Base-by-base conservation (phyloP, 371 early-diverging fungal species). In the Blakeslea trispora region DNA sequence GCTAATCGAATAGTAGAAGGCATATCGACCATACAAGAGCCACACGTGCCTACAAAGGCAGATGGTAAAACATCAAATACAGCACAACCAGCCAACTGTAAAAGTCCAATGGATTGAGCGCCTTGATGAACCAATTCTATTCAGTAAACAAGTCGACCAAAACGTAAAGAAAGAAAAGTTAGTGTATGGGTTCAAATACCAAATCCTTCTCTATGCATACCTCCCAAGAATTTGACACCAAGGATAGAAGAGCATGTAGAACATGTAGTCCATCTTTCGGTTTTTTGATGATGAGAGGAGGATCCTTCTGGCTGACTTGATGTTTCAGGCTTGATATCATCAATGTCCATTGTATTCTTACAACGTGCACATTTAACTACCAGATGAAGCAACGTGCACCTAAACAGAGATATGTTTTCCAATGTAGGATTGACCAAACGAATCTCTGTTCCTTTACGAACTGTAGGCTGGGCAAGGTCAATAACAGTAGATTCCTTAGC, bases 331-430 rank as follows among this genome's bases (percentile, higher is more conserved):
- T 68, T 17, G 4, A 90, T 68, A 21, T 82, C 76, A 17, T 76
- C 77, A 4, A 89, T 53, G 41, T 85, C 85, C 0, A 78, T 64
- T 0, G 74, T 72, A 18, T 72, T 55, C 59, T 89, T 92, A 79
- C 94, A 94, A 1, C 91, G 79, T 3, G 56, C 63, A 57, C 95
- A 95, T 18, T 84, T 82, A 13, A 91, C 85, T 6, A 81, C 40
- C 5, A 94, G 35, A 47, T 75, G 79, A 8, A 93, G 77, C 1
- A 74, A 63, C 10, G 69, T 63, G 65, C 87, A 85, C 35, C 84
- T 74, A 13, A 90, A 65, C 7, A 94, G 56, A 0, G 89, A 71
- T 11, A 91, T 75, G 52, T 85, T 82, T 14, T 81, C 77, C 7
- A 93, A 61, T 11, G 64, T 54, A 0, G 79, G 64, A 18, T 80